Percentiles rank a stretch among this genome's conserved stretches.
Evolutionary conservation across 2,329 filamentous ascomycete species (phyloP).

Genomic region (Dothistroma pini): DNA sequence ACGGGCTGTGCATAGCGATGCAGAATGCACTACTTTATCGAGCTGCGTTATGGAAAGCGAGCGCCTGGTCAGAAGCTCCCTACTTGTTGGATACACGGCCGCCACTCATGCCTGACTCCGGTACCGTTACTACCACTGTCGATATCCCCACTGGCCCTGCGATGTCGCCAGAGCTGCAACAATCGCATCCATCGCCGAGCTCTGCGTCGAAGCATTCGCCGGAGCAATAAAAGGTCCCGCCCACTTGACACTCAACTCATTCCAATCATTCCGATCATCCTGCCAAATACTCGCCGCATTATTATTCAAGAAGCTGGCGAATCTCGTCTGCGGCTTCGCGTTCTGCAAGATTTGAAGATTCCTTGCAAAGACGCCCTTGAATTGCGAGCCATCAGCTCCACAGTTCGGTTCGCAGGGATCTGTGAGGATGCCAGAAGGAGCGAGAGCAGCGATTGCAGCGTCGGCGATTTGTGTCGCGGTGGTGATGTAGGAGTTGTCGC

Average conservation of each 20-base stretch:
- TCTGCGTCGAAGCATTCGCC: slow-evolving; percentile 32
- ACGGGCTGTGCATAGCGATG: not conserved
- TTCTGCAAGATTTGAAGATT: slow-evolving; percentile 59
- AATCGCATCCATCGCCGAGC: slow-evolving; percentile 33
- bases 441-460: slow-evolving; percentile 39
- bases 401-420: slow-evolving; percentile 39
- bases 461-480: slow-evolving; percentile 40
- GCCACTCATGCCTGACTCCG: not conserved
- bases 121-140: not conserved
- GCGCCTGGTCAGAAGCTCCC: not conserved
- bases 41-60: not conserved
- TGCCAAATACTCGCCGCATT: slow-evolving; percentile 66
- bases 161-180: slow-evolving; percentile 29
- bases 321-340: slow-evolving; percentile 49
- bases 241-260: slow-evolving; percentile 62
- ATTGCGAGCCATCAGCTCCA: slow-evolving; percentile 52
- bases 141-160: not conserved
- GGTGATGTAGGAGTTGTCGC: slow-evolving; percentile 32
- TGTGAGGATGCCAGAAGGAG: slow-evolving; percentile 39
- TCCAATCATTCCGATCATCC: slow-evolving; percentile 50
- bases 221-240: slow-evolving; percentile 51
- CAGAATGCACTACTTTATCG: not conserved
- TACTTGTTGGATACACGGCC: not conserved
- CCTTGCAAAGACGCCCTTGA: slow-evolving; percentile 68
- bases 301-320: slow-evolving; percentile 51